Evolutionary conservation across 2,329 filamentous ascomycete genomes (phyloP), one percentile per base, ranked within the genome.

Genomic region (Endothia cerciana): DNA sequence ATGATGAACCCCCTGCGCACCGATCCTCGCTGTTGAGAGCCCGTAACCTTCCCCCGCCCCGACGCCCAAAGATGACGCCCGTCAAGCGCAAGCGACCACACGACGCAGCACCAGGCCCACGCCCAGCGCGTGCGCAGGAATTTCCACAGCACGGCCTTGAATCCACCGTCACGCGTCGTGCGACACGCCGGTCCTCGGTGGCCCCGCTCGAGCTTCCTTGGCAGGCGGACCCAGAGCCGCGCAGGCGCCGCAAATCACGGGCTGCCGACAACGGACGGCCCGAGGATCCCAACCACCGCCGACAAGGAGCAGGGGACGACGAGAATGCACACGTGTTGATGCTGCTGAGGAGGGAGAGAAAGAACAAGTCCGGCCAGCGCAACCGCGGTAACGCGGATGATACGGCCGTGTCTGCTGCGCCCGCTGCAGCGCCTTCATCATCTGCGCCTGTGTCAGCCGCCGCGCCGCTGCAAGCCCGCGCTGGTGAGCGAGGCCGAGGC

Each of bases 171-270:
- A 70, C 74, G 66, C 75, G 74, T 64, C 74, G 76, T 69, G 72
- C 72, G 61, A 78, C 76, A 71, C 76, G 76, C 64, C 74, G 74
- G 60, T 71, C 74, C 11, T 76, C 77, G 61, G 49, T 47, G 28
- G 25, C 49, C 47, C 74, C 73, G 55, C 70, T 76, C 67, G 76
- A 77, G 60, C 76, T 73, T 53, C 71, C 74, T 41, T 72, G 75
- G 58, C 73, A 72, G 70, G 70, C 73, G 63, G 72, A 75, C 41
- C 71, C 72, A 15, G 71, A 72, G 62, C 73, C 71, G n/a, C 69
- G 70, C 63, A 71, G 72, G 8, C 72, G 72, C 17, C 69, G 70
- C 49, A 57, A 49, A 43, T 70, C 71, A 45, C 70, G 71, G 8
- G 56, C 62, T 45, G 65, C 63, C 55, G 64, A 59, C 25, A 60